phyloP scores from a whole-genome alignment of 2,329 filamentous ascomycete species.

The Fragosphaeria purpurea region DNA sequence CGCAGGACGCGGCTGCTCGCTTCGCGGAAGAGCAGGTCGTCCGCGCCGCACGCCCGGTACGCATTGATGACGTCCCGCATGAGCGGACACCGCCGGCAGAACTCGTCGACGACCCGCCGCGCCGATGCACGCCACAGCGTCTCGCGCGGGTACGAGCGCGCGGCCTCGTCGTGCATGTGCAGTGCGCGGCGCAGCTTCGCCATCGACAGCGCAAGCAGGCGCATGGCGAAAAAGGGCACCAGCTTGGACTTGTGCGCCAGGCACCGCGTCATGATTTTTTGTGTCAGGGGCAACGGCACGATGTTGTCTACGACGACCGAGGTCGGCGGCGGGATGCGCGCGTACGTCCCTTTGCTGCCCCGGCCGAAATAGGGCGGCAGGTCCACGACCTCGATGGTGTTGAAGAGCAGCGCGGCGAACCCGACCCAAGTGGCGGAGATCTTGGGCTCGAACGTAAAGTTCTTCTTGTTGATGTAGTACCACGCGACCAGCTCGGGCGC shows the following conservation, averaged over 20 bases:
- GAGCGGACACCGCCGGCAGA: constrained; percentile 67
- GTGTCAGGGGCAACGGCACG: constrained; percentile 69
- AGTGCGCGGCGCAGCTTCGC: constrained; percentile 63
- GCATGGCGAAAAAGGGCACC: constrained; percentile 73
- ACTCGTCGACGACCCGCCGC: constrained; percentile 59
- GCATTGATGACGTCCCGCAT: constrained; percentile 71
- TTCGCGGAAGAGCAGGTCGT: constrained; percentile 66
- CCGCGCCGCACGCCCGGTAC: constrained; percentile 58
- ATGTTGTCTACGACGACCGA: constrained; percentile 77
- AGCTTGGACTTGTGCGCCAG: constrained; percentile 68
- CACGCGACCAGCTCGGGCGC: constrained; percentile 81
- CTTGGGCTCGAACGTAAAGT: constrained; percentile 84
- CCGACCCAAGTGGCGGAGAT: constrained; percentile 91
- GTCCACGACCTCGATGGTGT: constrained; percentile 57
- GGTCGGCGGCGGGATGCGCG: constrained; percentile 63
- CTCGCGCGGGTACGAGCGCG: background rate
- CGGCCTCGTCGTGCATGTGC: constrained; percentile 44
- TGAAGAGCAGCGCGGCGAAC: constrained; percentile 81
- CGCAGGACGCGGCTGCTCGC: constrained; percentile 67
- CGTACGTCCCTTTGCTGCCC: constrained; percentile 54
- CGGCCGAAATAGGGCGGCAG: constrained; percentile 69
- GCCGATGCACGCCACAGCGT: constrained; percentile 59
- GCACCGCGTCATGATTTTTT: constrained; percentile 70
- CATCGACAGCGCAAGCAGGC: constrained; percentile 68
- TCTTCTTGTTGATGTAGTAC: constrained; percentile 72